Evolutionary conservation across 2,329 filamentous ascomycete genomes (phyloP).

Genomic region (Sclerotinia minor): DNA sequence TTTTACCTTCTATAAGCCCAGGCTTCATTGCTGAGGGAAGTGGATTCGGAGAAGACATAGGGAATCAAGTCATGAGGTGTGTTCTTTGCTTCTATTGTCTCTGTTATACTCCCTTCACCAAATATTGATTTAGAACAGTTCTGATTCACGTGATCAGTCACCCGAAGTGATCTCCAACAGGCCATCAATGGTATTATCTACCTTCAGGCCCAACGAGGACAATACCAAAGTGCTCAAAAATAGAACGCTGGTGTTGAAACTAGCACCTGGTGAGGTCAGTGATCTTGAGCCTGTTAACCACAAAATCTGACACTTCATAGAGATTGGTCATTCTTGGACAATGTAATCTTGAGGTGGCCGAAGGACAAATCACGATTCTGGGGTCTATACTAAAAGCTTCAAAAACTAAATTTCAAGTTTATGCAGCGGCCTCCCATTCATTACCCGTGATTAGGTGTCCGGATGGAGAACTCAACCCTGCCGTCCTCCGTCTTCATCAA

Average conservation of each 20-base stretch:
- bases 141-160: conserved; percentile 34
- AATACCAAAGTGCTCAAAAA: conserved; percentile 46
- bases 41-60: neutral
- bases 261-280: conserved; percentile 53
- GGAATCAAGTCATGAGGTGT: conserved; percentile 13
- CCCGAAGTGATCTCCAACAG: conserved; percentile 30
- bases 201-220: conserved; percentile 49
- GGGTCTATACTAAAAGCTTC: conserved; percentile 61
- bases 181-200: conserved; percentile 46
- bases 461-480: conserved; percentile 46
- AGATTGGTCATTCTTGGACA: conserved; percentile 65
- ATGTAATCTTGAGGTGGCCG: conserved; percentile 62
- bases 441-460: conserved; percentile 63
- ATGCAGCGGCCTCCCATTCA: conserved; percentile 68
- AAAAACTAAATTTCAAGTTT: conserved; percentile 55
- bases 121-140: conserved; percentile 35
- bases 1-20: neutral
- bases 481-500: conserved; percentile 59
- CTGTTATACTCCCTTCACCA: neutral
- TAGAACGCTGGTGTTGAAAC: conserved; percentile 47
- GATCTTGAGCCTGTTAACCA: neutral
- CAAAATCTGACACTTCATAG: conserved; percentile 43
- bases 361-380: conserved; percentile 63
- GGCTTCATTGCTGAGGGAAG: neutral
- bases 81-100: neutral